Percentiles rank a stretch among this genome's conserved stretches.
Conservation (phyloP, 2,329 filamentous ascomycete genomes). For the Colletotrichum truncatum region DNA sequence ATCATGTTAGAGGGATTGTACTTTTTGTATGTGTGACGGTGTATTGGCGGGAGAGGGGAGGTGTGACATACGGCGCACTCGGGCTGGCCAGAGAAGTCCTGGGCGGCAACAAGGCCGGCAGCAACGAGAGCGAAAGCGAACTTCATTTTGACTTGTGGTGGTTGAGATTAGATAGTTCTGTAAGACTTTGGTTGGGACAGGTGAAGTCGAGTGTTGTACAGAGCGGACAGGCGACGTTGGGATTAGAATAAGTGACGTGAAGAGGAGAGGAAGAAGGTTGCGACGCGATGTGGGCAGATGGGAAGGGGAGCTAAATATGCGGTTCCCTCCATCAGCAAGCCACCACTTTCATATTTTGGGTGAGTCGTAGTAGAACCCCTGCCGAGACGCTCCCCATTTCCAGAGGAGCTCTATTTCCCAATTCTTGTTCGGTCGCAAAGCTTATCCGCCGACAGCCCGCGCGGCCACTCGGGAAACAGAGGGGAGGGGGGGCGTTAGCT, state of each 20-base stretch:
- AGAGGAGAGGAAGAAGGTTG: accelerated
- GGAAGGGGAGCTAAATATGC: conserved; percentile 26
- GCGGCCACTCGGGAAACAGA: not conserved
- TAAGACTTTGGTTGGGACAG: not conserved
- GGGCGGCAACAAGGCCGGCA: conserved; percentile 47
- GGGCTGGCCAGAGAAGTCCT: conserved; percentile 46
- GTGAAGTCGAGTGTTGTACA: not conserved
- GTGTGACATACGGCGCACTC: conserved; percentile 50
- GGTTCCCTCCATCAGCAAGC: not conserved
- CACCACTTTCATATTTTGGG: conserved; percentile 10
- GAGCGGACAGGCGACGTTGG: conserved; percentile 2
- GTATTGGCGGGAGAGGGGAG: not conserved
- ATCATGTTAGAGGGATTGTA: no score
- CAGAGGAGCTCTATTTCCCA: not conserved
- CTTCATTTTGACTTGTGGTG: conserved; percentile 49
- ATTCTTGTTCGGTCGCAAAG: conserved; percentile 11
- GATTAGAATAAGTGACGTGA: conserved; percentile 1
- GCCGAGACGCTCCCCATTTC: not conserved
- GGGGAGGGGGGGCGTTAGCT: not conserved
- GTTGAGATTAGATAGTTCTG: not conserved
- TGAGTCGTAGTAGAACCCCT: conserved; percentile 13
- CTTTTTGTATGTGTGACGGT: no score
- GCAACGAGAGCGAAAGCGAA: conserved; percentile 42
- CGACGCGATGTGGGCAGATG: not conserved
- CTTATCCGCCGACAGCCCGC: conserved; percentile 19